phyloP scores from a whole-genome alignment of 305 asterid species.

The Plantago lanceolata region DNA sequence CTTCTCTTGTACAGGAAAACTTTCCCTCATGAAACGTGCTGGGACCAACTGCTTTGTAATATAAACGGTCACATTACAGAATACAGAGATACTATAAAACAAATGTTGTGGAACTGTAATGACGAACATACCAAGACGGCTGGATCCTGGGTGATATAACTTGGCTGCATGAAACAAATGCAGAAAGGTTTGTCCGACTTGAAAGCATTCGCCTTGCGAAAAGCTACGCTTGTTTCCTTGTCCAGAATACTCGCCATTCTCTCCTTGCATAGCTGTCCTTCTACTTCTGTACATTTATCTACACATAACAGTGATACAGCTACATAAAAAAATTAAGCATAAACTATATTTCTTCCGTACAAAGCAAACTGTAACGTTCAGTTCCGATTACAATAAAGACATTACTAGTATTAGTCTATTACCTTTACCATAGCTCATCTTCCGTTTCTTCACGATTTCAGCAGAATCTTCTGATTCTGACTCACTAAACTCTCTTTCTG shows the following conservation, averaged over 20 bases:
- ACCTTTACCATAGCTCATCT: neutral
- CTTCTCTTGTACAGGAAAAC: neutral
- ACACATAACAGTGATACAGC: neutral
- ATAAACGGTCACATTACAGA: no score
- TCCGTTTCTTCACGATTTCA: constrained; percentile 3
- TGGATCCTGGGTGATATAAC: neutral
- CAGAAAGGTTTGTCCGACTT: constrained; percentile 17
- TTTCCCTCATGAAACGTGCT: neutral
- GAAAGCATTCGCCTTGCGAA: constrained; percentile 27
- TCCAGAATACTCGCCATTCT: neutral
- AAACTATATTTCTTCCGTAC: neutral
- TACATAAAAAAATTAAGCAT: neutral
- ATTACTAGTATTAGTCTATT: no score
- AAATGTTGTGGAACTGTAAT: neutral
- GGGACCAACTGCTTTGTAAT: constrained; percentile 18
- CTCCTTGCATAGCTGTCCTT: neutral
- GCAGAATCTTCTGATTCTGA: constrained; percentile 19
- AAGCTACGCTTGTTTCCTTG: constrained; percentile 13
- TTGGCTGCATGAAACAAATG: constrained; percentile 26
- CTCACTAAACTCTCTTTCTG: neutral
- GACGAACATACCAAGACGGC: constrained; percentile 25
- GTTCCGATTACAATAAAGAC: no score
- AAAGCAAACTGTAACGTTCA: neutral
- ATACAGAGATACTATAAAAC: neutral
- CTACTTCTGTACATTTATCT: neutral